phyloP scores from a whole-genome alignment of 1,284 basidiomycete genomes.

The Pholiota adiposa region DNA sequence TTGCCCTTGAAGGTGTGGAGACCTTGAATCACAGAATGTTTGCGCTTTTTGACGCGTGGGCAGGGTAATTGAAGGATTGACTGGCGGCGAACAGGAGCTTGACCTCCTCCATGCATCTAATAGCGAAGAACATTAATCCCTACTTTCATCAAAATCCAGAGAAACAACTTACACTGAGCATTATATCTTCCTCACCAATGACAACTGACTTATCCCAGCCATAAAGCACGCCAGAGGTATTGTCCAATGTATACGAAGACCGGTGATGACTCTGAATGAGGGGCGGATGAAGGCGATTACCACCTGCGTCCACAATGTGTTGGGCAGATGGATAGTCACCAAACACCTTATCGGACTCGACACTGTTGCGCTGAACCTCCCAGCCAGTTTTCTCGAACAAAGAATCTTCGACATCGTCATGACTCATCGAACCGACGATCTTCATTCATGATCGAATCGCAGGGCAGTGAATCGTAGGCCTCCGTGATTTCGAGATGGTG shows the following conservation, averaged over 20 bases:
- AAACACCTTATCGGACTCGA: slow-evolving; percentile 69
- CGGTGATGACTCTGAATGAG: slow-evolving; percentile 61
- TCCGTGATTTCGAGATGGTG: neutral
- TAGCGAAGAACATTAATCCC: too few relatives aligned
- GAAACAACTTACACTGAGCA: slow-evolving; percentile 71
- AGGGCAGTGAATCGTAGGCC: slow-evolving; percentile 34
- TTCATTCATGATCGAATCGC: slow-evolving; percentile 68
- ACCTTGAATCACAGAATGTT: slow-evolving; percentile 45
- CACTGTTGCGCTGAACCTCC: slow-evolving; percentile 38
- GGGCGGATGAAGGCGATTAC: slow-evolving; percentile 36
- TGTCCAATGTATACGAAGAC: slow-evolving; percentile 42
- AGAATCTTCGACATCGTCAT: slow-evolving; percentile 66
- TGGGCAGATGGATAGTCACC: slow-evolving; percentile 47
- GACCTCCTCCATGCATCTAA: slow-evolving; percentile 81
- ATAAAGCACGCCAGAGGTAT: neutral
- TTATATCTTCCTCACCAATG: slow-evolving; percentile 75
- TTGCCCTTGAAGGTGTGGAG: slow-evolving; percentile 27
- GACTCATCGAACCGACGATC: slow-evolving; percentile 28
- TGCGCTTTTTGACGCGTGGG: slow-evolving; percentile 64
- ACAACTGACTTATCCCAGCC: slow-evolving; percentile 24
- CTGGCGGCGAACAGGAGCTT: slow-evolving; percentile 67
- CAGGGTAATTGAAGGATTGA: slow-evolving; percentile 79
- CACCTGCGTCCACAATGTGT: slow-evolving; percentile 18
- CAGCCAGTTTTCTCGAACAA: slow-evolving; percentile 67
- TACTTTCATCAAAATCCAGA: too few relatives aligned